Conservation (phyloP, 2,329 filamentous ascomycete species). For the Lasiodiplodia citricola region DNA sequence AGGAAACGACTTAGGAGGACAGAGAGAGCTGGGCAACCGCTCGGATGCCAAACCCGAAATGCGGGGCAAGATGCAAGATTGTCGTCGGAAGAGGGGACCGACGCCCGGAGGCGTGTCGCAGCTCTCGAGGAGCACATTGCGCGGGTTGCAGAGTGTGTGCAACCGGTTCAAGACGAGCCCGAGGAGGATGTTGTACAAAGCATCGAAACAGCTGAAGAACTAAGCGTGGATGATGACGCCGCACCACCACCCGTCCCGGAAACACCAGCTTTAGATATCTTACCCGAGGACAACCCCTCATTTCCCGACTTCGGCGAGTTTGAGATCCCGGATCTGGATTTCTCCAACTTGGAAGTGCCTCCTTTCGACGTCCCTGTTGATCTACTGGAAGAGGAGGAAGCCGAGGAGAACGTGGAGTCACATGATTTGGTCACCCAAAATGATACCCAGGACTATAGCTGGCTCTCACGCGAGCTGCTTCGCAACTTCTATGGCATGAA, state of each 20-base stretch:
- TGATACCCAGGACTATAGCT: not conserved
- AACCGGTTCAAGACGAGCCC: not conserved
- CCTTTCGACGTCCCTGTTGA: not conserved
- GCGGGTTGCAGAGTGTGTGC: constrained; percentile 14
- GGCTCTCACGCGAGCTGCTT: constrained; percentile 13
- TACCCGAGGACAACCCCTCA: not conserved
- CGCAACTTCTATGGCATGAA: constrained; percentile 7
- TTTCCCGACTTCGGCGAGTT: constrained; percentile 6
- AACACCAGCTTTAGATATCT: not conserved
- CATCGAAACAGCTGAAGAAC: not conserved
- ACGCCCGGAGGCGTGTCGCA: not conserved
- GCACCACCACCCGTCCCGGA: not conserved
- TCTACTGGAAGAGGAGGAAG: not conserved
- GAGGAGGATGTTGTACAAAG: constrained; percentile 4
- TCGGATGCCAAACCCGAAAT: not conserved
- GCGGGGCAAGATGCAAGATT: not conserved
- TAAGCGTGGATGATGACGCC: not conserved
- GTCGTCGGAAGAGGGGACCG: not conserved
- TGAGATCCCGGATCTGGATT: constrained; percentile 4
- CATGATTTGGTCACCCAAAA: constrained; percentile 14
- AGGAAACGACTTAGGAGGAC: constrained; percentile 8
- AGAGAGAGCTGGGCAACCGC: not conserved
- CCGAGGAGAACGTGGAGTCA: constrained; percentile 3
- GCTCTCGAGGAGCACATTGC: constrained; percentile 13
- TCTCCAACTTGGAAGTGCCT: not conserved